Base-by-base conservation (phyloP, 306 rosid genomes). In the Begonia loranthoides region DNA sequence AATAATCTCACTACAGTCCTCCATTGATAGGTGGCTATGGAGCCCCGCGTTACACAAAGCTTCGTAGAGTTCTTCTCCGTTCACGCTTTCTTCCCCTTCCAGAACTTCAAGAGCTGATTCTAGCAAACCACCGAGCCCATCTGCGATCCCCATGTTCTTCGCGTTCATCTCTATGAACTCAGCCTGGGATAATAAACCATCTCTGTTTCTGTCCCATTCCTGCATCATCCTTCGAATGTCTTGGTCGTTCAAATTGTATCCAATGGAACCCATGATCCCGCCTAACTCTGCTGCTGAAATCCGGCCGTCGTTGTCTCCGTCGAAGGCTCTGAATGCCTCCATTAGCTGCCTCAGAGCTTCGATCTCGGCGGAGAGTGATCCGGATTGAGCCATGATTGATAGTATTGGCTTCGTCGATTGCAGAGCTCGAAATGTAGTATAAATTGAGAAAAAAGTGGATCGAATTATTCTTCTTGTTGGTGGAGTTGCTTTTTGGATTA, bases 311-410 rank as follows among this genome's bases (percentile, higher is more conserved):
- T 73, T 82, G 81, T 86, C 85, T 0, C 52, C 65, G 9, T 86
- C 93, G 36, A 86, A 86, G 2, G 93, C 87, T 59, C 66, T 51
- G 56, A 81, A 82, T 6, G 88, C 79, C 58, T 82, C 81, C 47
- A 77, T 58, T 0, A 86, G 75, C 12, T 79, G 81, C 21, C 67
- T 64, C 19, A 82, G 66, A 38, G 81, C 41, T 65, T 86, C 95
- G 3, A 70, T 72, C 62, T 82, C 80, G 3, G 71, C 57, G 11
- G 73, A 66, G n/a, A 81, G 63, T 28, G 67, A 45, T 12, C 60
- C 63, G 2, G 17, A n/a, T 65, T 69, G 82, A 71, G 84, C 76
- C 84, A 73, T 68, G 13, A 40, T 19, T 13, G 10, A 24, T 19
- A 9, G 17, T 49, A 38, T 17, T 9, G 44, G 9, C 9, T 28